Evolutionary conservation across 306 rosid species (phyloP).

Genomic region (Medicago arabica): DNA sequence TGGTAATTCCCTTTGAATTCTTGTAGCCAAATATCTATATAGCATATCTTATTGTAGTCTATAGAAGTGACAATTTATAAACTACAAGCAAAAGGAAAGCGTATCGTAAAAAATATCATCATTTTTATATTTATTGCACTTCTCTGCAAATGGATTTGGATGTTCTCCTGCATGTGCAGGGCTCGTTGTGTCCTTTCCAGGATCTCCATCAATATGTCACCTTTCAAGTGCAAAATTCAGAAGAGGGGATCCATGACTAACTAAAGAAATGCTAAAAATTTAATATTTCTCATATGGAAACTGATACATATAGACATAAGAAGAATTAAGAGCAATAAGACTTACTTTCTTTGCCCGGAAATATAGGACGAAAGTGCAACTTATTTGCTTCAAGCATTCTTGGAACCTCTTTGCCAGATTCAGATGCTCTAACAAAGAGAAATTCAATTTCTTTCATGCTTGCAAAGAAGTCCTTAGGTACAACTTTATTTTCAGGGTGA

Average conservation of each 20-base stretch:
- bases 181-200: not conserved
- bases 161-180: not conserved
- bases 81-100: not conserved
- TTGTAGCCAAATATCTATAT: not conserved
- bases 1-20: no score
- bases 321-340: conserved; percentile 41
- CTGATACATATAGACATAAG: conserved; percentile 19
- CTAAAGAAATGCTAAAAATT: conserved; percentile 18
- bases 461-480: conserved; percentile 71
- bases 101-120: conserved; percentile 18
- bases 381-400: conserved; percentile 95
- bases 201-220: no score
- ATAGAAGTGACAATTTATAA: conserved; percentile 3
- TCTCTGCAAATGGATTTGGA: conserved; percentile 9
- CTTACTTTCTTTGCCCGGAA: conserved; percentile 73
- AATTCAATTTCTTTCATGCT: conserved; percentile 77
- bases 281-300: conserved; percentile 25
- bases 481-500: conserved; percentile 61
- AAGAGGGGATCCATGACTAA: conserved; percentile 5
- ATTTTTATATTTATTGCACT: not conserved
- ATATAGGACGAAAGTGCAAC: conserved; percentile 76
- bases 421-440: conserved; percentile 75
- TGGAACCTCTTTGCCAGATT: conserved; percentile 86
- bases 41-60: conserved; percentile 21
- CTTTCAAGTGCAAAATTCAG: not conserved